Base-by-base conservation (phyloP, 345 rosid genomes). In the Salix suchowensis region DNA sequence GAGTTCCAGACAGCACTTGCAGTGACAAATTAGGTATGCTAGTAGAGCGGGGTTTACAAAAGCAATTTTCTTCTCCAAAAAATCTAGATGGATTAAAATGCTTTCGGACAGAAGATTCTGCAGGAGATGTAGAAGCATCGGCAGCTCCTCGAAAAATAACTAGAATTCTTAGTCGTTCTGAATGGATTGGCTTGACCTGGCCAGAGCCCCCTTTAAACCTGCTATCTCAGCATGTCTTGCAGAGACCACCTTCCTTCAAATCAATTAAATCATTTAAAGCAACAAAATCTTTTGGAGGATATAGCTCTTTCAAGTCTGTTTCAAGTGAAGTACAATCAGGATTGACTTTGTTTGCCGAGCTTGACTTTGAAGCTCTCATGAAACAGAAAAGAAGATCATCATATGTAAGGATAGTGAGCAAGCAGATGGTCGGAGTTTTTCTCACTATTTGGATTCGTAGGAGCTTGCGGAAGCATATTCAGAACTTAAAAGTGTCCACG, bases 381-480 rank as follows among this genome's bases (percentile, higher is more conserved):
- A 91, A 89, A 76, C 83, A 87, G 74, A 93, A 87, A 86, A 87
- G 90, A 80, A 85, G 87, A 81, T 82, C 94, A 32, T 85, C 90
- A 21, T 91, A 85, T 83, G 92, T 90, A 78, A 73, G 97, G 80
- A 90, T 94, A 39, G 91, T 89, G 36, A 94, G 98, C 72, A 94
- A 94, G 85, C 97, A 94, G 83, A 92, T 94, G 98, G 98, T 94
- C 58, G 97, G 98, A 72, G 78, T 91, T 79, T 94, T 91, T 84
- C 85, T 92, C 68, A 91, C 97, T 54, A 79, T 94, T 34, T 94
- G 98, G 97, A 97, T 92, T 50, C 89, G 97, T 18, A 90, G 89
- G 82, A 87, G 92, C 86, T 87, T 94, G 81, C 94, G 98, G 48
- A 88, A 86, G 84, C 89, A 90, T 83, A 92, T 92, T 79, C 96